Base-by-base conservation (phyloP, 441 rosid species). In the Gossypium schwendimanii region DNA sequence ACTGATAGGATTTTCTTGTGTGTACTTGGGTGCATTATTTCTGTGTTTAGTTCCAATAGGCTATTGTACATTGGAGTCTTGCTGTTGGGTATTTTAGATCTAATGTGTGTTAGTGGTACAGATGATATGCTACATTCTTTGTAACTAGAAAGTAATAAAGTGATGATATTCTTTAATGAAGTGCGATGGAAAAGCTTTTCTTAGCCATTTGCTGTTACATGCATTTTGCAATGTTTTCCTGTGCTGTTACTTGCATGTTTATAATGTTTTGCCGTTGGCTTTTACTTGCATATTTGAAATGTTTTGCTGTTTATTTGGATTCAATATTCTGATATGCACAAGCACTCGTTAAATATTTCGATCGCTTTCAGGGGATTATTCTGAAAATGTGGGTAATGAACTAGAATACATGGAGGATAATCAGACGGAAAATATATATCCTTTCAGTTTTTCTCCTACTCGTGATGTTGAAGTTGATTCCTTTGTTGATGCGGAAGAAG, bases 331-430 rank as follows among this genome's bases (percentile, higher is more conserved):
- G 20, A 64, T 36, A 50, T 68, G 47, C 53, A 61, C 33, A 49
- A 67, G 59, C 57, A 45, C n/a, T 50, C 62, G 80, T 76, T 76
- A 74, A 71, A 64, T 73, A 69, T 77, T 76, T 61, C 45, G 64
- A 69, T 82, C 72, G 62, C 78, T 84, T 80, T 75, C 91, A 87
- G 91, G 91, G 77, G 77, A 54, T 18, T 71, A 70, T 81, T 63
- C 81, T 15, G 70, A 71, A 77, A 81, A 76, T 69, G 69, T 44
- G 73, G 84, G 76, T 23, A 66, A 4, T 71, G 80, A 77, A 75
- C 75, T 73, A 70, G 81, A 63, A 49, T 64, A 66, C 61, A 33
- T 54, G 47, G 79, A 77, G 64, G 73, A 69, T 63, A 63, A 76
- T 65, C 77, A 63, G 73, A 73, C 36, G 12, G 83, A 76, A 71